Base-by-base conservation (phyloP, 495 filamentous ascomycete species). In the Talaromyces ruber region DNA sequence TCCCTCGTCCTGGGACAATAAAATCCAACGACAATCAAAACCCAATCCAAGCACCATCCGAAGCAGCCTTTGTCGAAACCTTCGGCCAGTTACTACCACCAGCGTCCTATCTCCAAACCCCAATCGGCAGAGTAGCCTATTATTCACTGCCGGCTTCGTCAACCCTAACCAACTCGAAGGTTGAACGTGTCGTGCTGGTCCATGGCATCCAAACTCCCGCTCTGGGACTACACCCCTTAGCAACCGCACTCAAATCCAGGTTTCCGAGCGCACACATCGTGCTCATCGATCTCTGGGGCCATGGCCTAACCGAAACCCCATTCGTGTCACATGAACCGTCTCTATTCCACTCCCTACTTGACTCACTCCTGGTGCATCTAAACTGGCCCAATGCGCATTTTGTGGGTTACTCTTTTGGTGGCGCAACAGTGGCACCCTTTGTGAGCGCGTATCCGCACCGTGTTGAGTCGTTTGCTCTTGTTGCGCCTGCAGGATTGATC, bases 371-470 rank as follows among this genome's bases (percentile, higher is more conserved):
- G 60, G 34, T 16, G 8, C 58, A 66, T 14, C 67, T 76, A 5
- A 34, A 34, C 0, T 75, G 74, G 74, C 32, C 61, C 0, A 47
- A 66, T 64, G 72, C 70, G 6, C 72, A 76, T 63, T 57, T 76
- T 6, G 50, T 76, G 11, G 74, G 74, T 2, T 76, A 73, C 61
- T 76, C 74, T 5, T 75, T 76, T 62, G 74, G 73, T 37, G 74
- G 68, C 2, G 68, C 72, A 6, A 71, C 68, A 9, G 63, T 66
- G 0, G 71, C 69, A 2, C 64, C 64, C 8, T 76, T 74, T 37
- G 69, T 69, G 14, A 65, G 64, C n/a, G 28, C 43, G 6, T 53
- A 66, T n/a, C 64, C 68, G 4, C 62, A 66, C 4, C 63, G 62
- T 11, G 74, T 75, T 5, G 30, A 45, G 0, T 71, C 71, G 12